Conservation (phyloP, 306 rosid species). For the Vigna unguiculata region DNA sequence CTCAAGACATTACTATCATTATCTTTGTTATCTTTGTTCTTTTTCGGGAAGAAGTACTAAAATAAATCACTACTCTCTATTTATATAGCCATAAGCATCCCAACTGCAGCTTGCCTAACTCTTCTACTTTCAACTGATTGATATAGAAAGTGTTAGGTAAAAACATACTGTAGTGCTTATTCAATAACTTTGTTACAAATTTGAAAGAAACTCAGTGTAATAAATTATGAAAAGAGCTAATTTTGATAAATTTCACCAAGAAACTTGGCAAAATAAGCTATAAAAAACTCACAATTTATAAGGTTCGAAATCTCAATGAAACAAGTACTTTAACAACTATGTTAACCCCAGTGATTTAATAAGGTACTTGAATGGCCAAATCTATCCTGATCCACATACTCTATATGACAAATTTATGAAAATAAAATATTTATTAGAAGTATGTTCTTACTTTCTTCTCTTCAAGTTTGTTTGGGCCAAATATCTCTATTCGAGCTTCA, state of each 20-base stretch:
- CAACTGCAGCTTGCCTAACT: neutral
- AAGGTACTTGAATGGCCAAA: neutral
- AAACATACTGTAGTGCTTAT: neutral
- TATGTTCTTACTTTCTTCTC: constrained; percentile 69
- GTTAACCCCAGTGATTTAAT: too few species aligned
- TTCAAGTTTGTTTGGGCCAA: constrained; percentile 82
- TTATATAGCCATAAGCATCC: too few species aligned
- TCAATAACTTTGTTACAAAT: neutral
- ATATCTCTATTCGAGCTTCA: constrained; percentile 67
- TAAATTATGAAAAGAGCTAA: neutral
- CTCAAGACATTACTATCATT: neutral
- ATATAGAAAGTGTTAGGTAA: neutral
- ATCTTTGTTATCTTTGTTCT: neutral
- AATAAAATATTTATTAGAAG: constrained; percentile 6
- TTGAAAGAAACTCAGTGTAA: neutral
- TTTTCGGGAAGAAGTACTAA: neutral
- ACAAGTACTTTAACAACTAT: constrained; percentile 5
- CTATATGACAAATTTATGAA: neutral
- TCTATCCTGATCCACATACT: constrained; percentile 11
- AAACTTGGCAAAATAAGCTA: neutral
- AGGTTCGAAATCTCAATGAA: neutral
- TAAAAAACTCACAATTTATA: neutral
- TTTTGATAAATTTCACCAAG: neutral
- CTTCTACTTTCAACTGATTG: neutral
- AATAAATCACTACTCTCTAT: too few species aligned